Conservation (phyloP, 768 basidiomycete genomes). For the Lactarius sanguifluus region DNA sequence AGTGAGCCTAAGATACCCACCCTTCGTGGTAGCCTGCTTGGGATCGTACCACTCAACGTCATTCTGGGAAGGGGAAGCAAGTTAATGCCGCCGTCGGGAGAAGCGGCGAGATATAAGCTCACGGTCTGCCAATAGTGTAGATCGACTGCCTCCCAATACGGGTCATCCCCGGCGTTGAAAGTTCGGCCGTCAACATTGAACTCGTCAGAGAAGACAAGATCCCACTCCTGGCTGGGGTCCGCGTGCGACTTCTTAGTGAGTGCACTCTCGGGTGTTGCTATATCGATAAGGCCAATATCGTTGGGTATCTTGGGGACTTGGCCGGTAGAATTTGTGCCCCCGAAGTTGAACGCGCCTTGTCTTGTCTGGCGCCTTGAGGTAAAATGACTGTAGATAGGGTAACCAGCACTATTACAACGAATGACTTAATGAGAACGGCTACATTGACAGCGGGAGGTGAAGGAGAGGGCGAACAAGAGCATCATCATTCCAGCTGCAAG, state of each 20-base stretch:
- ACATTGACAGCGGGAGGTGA: neutral
- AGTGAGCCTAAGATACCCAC: constrained; percentile 52
- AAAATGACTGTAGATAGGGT: constrained; percentile 51
- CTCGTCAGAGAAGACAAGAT: constrained; percentile 47
- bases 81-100: neutral
- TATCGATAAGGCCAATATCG: constrained; percentile 36
- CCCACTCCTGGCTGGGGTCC: constrained; percentile 38
- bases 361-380: constrained; percentile 41
- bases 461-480: constrained; percentile 51
- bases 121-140: constrained; percentile 47
- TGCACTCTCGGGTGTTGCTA: constrained; percentile 41
- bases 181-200: constrained; percentile 45
- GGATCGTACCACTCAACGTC: constrained; percentile 66
- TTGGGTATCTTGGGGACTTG: constrained; percentile 46
- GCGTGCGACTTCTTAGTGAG: constrained; percentile 30
- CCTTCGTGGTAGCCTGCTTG: constrained; percentile 47
- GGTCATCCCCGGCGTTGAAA: constrained; percentile 48
- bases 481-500: constrained; percentile 49
- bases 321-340: constrained; percentile 72
- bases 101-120: constrained; percentile 43
- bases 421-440: neutral
- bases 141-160: constrained; percentile 43
- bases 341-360: constrained; percentile 66
- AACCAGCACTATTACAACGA: constrained; percentile 36
- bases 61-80: constrained; percentile 19